These are phyloP conservation scores for Cutaneotrichosporon daszewskae DNA, from an alignment of 1,284 basidiomycete species.

Conservation along the genomic window DNA sequence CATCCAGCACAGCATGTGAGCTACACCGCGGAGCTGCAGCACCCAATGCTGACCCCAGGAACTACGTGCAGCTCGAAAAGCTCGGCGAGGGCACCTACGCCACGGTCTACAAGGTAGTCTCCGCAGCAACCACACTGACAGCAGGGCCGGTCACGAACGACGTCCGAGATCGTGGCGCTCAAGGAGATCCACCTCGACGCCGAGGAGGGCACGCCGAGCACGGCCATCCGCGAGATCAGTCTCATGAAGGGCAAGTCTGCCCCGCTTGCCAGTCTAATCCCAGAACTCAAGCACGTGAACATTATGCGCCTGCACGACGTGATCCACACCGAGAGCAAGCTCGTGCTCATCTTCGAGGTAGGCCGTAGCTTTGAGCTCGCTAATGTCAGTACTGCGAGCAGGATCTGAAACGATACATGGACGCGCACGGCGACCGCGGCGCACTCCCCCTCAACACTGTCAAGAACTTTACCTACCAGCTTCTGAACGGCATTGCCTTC, in stretches of 20 bases:
- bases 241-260: slow-evolving; percentile 62
- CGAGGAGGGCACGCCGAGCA: slow-evolving; percentile 95
- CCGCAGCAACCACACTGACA: slow-evolving; percentile 34
- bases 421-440: slow-evolving; percentile 68
- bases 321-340: slow-evolving; percentile 91
- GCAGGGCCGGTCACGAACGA: slow-evolving; percentile 67
- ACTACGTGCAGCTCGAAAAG: slow-evolving; percentile 70
- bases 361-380: background rate
- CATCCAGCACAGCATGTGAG: background rate
- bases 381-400: slow-evolving; percentile 43
- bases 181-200: slow-evolving; percentile 99
- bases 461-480: slow-evolving; percentile 55
- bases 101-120: slow-evolving; percentile 76
- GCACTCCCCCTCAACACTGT: slow-evolving; percentile 65
- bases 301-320: slow-evolving; percentile 94
- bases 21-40: background rate
- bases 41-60: slow-evolving; percentile 27
- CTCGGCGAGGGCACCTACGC: slow-evolving; percentile 60
- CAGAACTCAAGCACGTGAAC: slow-evolving; percentile 88
- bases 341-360: slow-evolving; percentile 91
- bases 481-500: slow-evolving; percentile 68
- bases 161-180: slow-evolving; percentile 70
- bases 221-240: slow-evolving; percentile 96
- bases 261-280: background rate
- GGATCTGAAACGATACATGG: slow-evolving; percentile 95